Percentiles rank a stretch among this genome's conserved stretches.
Evolutionary conservation across 441 rosid species (phyloP).

Genomic region (Pelargonium myrrhifolium): DNA sequence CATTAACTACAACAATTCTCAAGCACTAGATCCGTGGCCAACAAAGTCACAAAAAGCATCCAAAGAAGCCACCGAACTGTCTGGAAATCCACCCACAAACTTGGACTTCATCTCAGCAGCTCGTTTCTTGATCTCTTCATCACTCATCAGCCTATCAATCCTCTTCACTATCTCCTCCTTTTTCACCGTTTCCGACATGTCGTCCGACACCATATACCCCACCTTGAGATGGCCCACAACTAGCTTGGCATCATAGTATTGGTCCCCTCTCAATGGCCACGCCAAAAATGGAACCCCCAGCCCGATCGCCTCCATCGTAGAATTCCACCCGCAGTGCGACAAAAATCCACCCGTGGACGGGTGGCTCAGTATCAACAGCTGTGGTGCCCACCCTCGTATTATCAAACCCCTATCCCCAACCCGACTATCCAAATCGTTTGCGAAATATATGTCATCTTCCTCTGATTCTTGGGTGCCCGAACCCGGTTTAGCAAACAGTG

Average conservation of each 20-base stretch:
- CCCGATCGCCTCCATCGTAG: not conserved
- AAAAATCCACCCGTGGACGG: not conserved
- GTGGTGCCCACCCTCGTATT: not conserved
- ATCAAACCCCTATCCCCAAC: not conserved
- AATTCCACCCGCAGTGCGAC: no score
- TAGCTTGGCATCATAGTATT: not conserved
- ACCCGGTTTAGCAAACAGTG: not conserved
- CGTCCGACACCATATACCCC: not conserved
- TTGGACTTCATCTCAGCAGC: not conserved
- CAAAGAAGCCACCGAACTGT: not conserved
- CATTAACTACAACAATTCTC: no score
- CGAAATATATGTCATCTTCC: not conserved
- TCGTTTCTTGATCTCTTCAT: not conserved
- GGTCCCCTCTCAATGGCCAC: not conserved
- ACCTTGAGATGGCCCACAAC: not conserved
- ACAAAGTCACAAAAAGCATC: not conserved
- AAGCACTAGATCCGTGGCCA: no score
- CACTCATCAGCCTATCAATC: not conserved
- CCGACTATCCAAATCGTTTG: not conserved
- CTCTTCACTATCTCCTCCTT: not conserved
- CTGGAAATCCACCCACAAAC: not conserved
- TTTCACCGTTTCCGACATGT: not conserved
- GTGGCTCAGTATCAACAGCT: not conserved
- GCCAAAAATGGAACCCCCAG: not conserved
- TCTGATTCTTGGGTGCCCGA: not conserved